phyloP scores from a whole-genome alignment of 2,329 filamentous ascomycete species.

The Aureobasidium sp. region DNA sequence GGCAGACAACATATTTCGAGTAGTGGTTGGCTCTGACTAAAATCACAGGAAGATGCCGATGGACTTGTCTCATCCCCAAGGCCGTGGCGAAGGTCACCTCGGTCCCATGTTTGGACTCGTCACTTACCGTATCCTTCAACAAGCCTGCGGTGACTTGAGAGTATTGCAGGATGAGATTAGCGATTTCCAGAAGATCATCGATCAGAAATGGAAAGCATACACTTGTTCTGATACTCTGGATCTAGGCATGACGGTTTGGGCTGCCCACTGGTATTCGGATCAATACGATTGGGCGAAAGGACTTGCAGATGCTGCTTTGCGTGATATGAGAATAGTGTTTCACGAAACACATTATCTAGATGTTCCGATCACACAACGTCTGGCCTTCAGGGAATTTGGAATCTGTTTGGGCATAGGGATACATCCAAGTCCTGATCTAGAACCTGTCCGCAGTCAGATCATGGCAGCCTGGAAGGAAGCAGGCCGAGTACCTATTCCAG shows the following conservation, averaged over 20 bases:
- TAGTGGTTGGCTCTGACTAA: neutral
- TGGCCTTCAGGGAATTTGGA: constrained; percentile 23
- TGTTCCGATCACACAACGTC: neutral
- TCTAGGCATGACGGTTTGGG: constrained; percentile 55
- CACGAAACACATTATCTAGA: constrained; percentile 15
- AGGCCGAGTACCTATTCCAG: constrained; percentile 6
- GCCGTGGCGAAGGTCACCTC: constrained; percentile 48
- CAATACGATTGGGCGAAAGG: constrained; percentile 44
- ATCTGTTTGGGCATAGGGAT: constrained; percentile 20
- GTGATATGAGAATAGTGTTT: constrained; percentile 17
- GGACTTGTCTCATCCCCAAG: constrained; percentile 42
- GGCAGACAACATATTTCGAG: neutral
- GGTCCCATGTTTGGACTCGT: constrained; percentile 52
- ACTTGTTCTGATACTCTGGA: constrained; percentile 48
- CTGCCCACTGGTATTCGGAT: constrained; percentile 44
- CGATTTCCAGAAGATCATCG: constrained; percentile 47
- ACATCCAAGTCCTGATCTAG: neutral
- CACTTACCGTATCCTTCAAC: constrained; percentile 44
- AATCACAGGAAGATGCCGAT: constrained; percentile 40
- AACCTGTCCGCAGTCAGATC: neutral
- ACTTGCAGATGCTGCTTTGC: constrained; percentile 14
- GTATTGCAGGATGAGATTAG: constrained; percentile 44
- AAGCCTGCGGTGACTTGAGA: constrained; percentile 25
- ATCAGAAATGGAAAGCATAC: constrained; percentile 36
- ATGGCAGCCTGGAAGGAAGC: constrained; percentile 5